Evolutionary conservation across 2,329 filamentous ascomycete genomes (phyloP), one percentile per base, ranked within the genome.

Genomic region (Exophiala spinifera): DNA sequence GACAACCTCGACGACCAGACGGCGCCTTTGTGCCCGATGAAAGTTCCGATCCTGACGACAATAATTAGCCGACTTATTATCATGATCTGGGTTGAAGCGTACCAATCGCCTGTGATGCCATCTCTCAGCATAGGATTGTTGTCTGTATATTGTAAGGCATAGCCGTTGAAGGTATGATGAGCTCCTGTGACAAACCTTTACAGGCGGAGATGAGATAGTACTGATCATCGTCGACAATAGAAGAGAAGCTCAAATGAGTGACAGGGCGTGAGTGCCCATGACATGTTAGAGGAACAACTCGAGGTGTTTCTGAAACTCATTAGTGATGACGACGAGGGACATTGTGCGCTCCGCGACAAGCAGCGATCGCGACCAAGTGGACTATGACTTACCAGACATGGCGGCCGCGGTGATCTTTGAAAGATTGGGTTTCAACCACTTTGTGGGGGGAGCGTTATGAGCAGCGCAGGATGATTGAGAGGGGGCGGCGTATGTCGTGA

Each of bases 51-150:
- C 89, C 81, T 83, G 54, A 11, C 44, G 6, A 19, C 14, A 13
- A n/a, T n/a, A 10, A 45, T 53, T 52, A 56, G 51, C 25, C 28
- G 39, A 39, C 17, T 34, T 6, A 28, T 10, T 34, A 10, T 19
- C 17, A 14, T 14, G 25, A 13, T 39, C 13, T 15, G 13, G 31
- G 10, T 44, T 8, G 31, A 33, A 31, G 63, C 78, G 56, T 76
- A 88, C 88, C 91, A 96, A 72, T 96, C 91, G 55, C 94, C 94
- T 45, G 92, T 99, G 58, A 95, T 82, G 60, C 94, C 94, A 75
- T 97, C 90, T 62, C 94, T 89, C 64, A 99, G 87, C 91, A 97
- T 97, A 47, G 94, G 94, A 70, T 97, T 97, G 68, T 92, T 92
- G 78, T 99, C 94, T 91, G 71, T 51, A 55, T 56, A 20, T 49